These are phyloP conservation scores for Myxozyma neotropica DNA, from an alignment of 805 yeast species.

Conservation along the genomic window DNA sequence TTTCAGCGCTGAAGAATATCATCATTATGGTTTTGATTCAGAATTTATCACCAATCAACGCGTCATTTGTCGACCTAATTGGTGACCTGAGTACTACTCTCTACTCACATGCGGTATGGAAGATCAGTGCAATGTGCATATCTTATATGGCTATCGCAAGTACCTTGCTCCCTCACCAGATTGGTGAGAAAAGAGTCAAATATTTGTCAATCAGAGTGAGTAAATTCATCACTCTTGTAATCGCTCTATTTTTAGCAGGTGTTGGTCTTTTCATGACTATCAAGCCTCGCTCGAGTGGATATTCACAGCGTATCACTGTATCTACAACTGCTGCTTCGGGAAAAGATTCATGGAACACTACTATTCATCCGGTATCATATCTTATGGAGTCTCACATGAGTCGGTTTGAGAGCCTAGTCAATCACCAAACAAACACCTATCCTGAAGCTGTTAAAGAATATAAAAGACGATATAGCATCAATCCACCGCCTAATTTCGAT, in stretches of 20 bases:
- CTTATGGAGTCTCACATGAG: conserved; percentile 24
- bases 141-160: conserved; percentile 33
- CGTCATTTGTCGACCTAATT: conserved; percentile 32
- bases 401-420: conserved; percentile 8
- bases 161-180: conserved; percentile 23
- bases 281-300: conserved; percentile 22
- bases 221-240: conserved; percentile 21
- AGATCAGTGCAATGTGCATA: conserved; percentile 30
- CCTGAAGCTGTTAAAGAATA: conserved; percentile 34
- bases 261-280: conserved; percentile 17
- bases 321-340: not conserved
- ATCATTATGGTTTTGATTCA: conserved; percentile 33
- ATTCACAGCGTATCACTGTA: conserved; percentile 19
- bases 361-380: conserved; percentile 32
- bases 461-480: conserved; percentile 21
- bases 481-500: conserved; percentile 38
- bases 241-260: conserved; percentile 20
- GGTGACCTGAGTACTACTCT: conserved; percentile 30
- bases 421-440: conserved; percentile 30
- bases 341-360: conserved; percentile 27
- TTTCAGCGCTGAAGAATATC: conserved; percentile 30
- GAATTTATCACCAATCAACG: conserved; percentile 33
- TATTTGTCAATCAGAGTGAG: conserved; percentile 23
- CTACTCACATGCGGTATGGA: conserved; percentile 30
- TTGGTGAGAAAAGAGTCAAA: conserved; percentile 19